Base-by-base conservation (phyloP, 768 basidiomycete genomes). In the Daedaleopsis nitida region DNA sequence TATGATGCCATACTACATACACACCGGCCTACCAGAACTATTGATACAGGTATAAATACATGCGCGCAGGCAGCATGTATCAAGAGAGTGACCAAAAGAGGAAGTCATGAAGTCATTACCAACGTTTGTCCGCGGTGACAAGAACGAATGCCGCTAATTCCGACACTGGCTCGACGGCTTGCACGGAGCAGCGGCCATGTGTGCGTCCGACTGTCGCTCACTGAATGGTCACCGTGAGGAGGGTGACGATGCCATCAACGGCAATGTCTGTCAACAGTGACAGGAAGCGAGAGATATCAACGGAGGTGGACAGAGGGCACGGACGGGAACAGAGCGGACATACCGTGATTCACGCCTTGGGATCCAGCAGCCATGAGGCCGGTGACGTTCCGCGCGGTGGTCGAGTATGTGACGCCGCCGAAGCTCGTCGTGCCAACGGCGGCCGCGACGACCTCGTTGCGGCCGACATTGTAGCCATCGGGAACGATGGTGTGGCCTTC, bases 341-440 rank as follows among this genome's bases (percentile, higher is more conserved):
- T 57, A 85, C 83, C 81, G 37, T 83, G 83, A 58, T 85, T 83
- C n/a, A 85, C 65, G 3, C 86, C 84, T 0, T 69, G 51, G 24
- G 76, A 72, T 5, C 88, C 87, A 6, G 82, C 63, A 3, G 81
- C 66, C 60, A 89, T 77, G 24, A 90, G 75, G 6, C 84, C 84
- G 2, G 80, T 81, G 23, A 88, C 49, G 52, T 81, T 81, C 65
- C 76, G 58, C 10, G 75, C 78, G 1, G 71, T 73, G 0, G 85
- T 83, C 19, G 56, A 66, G 63, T 87, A 91, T 0, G 65, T 76
- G 23, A 83, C 70, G 14, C 80, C 82, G 12, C 54, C 72, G 55
- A 78, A 82, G 52, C 58, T 72, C 1, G 73, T 80, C 23, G 65
- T 68, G 1, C 81, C 80, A 3, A 76, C 58, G 21, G 81, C 78